Evolutionary conservation across 306 rosid species (phyloP), one percentile per base, ranked within the genome.

Genomic region (Macrotyloma uniflorum): DNA sequence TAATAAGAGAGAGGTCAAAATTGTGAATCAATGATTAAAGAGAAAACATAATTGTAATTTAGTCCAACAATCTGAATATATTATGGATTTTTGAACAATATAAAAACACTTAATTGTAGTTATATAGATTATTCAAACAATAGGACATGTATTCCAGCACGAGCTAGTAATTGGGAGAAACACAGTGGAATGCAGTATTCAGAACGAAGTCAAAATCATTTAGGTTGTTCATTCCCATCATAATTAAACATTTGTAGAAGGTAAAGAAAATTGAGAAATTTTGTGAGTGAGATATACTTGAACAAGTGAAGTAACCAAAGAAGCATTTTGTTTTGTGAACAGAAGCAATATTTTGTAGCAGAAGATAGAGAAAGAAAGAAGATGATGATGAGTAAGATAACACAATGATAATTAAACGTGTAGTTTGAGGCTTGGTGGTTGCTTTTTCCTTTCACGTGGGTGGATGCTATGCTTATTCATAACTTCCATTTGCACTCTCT

Each of bases 361-460:
- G 12, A 8, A 6, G 43, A 36, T 8, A 36, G 42, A 36, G 42
- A 36, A 36, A 36, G 10, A 36, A 36, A 57, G n/a, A 12, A 1
- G 65, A 58, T 5, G 63, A 55, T 2, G 28, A 8, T 38, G 43
- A 59, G 32, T 59, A 12, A 57, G 18, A 24, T 11, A 57, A 24
- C 35, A 24, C 12, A 5, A 57, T 14, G 1, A 51, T 10, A 10
- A 42, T 10, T 10, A 42, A 54, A 12, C 26, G n/a, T 55, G 63
- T 55, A 55, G 6, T 22, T 53, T 12, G 63, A 74, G 50, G 8
- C 49, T 11, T 19, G 47, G 57, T 47, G 47, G 58, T 50, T 51
- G 79, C 51, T 28, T 87, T 87, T 54, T 18, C 7, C 30, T 65
- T n/a, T 75, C 90, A 82, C 88, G 72, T 86, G 93, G 86, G 61